Evolutionary conservation across 768 basidiomycete species (phyloP).

Genomic region (Tephrocybe sp.): DNA sequence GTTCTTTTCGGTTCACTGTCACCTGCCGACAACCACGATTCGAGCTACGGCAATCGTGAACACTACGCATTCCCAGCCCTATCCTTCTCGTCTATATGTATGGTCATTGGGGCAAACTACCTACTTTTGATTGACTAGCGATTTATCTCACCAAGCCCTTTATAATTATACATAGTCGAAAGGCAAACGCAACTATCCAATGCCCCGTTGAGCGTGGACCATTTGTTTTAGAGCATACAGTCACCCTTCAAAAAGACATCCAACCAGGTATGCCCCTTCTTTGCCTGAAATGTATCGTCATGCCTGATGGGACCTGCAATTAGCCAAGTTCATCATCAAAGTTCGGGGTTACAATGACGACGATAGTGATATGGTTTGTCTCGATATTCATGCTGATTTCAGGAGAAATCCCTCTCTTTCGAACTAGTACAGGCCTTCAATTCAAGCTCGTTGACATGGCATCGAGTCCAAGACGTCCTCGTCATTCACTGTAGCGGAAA

Average conservation of each 20-base stretch:
- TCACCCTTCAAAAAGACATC: conserved; percentile 87
- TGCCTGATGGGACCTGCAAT: conserved; percentile 1
- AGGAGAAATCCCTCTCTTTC: conserved; percentile 40
- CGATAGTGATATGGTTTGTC: conserved; percentile 76
- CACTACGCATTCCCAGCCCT: no score
- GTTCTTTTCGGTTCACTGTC: no score
- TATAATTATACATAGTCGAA: no score
- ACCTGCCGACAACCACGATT: no score
- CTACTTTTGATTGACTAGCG: background rate
- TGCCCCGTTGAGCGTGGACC: conserved; percentile 79
- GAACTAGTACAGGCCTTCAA: conserved; percentile 31
- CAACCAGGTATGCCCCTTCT: conserved; percentile 56
- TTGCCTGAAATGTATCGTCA: background rate
- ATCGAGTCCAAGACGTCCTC: no score
- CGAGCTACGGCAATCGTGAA: no score
- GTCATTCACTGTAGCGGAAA: no score
- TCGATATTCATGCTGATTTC: conserved; percentile 79
- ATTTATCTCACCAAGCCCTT: conserved; percentile 3
- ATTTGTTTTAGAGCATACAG: conserved; percentile 78
- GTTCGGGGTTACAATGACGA: conserved; percentile 68
- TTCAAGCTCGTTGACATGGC: no score
- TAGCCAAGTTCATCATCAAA: conserved; percentile 81
- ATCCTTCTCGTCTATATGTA: no score
- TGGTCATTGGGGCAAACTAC: no score
- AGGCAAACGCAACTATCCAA: conserved; percentile 70